Conservation (phyloP, 148 eudicot genomes). For the Arctostaphylos glauca region DNA sequence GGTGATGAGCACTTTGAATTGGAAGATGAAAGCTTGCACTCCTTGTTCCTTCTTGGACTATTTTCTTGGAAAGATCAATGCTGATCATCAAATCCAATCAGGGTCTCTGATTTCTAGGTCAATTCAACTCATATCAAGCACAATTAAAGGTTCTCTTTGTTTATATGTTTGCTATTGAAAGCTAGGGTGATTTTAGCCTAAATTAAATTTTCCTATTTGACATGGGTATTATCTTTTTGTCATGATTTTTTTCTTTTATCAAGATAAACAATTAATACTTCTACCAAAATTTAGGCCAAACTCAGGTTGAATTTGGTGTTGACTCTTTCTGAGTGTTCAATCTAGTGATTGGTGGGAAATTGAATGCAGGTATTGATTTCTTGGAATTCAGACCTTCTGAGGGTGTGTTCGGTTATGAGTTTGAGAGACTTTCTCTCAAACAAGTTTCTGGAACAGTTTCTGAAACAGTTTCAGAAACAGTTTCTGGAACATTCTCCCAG, state of each 20-base stretch:
- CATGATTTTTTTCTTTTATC: too few relatives aligned
- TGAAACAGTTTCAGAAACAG: too few relatives aligned
- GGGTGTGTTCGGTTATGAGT: too few relatives aligned
- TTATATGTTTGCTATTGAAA: not conserved
- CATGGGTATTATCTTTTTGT: too few relatives aligned
- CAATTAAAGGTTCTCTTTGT: constrained; percentile 48
- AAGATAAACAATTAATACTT: too few relatives aligned
- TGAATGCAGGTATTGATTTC: constrained; percentile 77
- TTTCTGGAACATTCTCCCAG: too few relatives aligned
- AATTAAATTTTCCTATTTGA: too few relatives aligned
- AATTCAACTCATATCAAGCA: constrained; percentile 53
- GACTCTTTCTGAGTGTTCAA: constrained; percentile 1
- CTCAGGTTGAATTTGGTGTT: not conserved
- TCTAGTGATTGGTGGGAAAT: constrained; percentile 24
- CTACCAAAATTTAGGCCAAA: too few relatives aligned
- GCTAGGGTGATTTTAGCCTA: too few relatives aligned
- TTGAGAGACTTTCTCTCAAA: too few relatives aligned
- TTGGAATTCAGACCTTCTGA: constrained; percentile 77
- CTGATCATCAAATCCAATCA: constrained; percentile 26
- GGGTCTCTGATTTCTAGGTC: constrained; percentile 45
- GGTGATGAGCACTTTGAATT: constrained; percentile 62
- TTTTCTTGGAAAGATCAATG: constrained; percentile 38
- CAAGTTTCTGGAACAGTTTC: too few relatives aligned
- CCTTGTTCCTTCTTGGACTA: constrained; percentile 72
- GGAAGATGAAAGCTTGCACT: constrained; percentile 74